phyloP scores from a whole-genome alignment of 768 basidiomycete species.

The Collybiopsis luxurians region DNA sequence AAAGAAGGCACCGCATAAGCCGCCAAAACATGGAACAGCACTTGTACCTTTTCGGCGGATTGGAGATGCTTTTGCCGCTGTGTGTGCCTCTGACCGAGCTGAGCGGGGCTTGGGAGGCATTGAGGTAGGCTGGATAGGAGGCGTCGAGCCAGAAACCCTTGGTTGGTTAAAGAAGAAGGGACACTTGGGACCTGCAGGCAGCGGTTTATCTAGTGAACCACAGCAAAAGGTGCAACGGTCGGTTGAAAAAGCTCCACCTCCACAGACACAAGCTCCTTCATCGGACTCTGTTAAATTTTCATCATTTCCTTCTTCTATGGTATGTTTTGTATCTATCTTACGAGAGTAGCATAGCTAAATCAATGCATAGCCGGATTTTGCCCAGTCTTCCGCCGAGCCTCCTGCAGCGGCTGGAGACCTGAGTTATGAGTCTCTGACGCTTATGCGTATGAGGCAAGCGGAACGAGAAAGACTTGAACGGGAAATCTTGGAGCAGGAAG shows the following conservation, averaged over 20 bases:
- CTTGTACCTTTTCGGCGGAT: constrained; percentile 77
- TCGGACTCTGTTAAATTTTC: constrained; percentile 43
- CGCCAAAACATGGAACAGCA: constrained; percentile 67
- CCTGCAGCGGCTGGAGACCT: constrained; percentile 36
- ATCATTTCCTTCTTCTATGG: constrained; percentile 60
- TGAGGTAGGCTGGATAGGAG: constrained; percentile 72
- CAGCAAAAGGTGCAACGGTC: neutral
- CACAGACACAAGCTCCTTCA: constrained; percentile 27
- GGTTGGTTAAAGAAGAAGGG: constrained; percentile 74
- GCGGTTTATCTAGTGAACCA: constrained; percentile 9
- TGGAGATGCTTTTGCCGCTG: constrained; percentile 72
- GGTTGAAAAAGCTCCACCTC: constrained; percentile 20
- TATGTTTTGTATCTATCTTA: constrained; percentile 25
- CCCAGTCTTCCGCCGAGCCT: constrained; percentile 21
- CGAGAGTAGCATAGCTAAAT: constrained; percentile 8
- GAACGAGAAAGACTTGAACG: constrained; percentile 74
- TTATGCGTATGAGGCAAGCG: constrained; percentile 79
- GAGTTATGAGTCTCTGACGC: constrained; percentile 77
- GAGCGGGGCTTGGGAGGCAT: constrained; percentile 57
- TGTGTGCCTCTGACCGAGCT: constrained; percentile 54
- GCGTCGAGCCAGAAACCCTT: constrained; percentile 70
- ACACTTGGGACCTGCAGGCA: constrained; percentile 40
- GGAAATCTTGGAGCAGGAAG: constrained; percentile 74
- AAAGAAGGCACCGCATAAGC: constrained; percentile 52
- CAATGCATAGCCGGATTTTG: constrained; percentile 23